Percentiles rank a stretch among this genome's conserved stretches.
Conservation (phyloP, 331 rosid genomes). For the Quercus phellos region DNA sequence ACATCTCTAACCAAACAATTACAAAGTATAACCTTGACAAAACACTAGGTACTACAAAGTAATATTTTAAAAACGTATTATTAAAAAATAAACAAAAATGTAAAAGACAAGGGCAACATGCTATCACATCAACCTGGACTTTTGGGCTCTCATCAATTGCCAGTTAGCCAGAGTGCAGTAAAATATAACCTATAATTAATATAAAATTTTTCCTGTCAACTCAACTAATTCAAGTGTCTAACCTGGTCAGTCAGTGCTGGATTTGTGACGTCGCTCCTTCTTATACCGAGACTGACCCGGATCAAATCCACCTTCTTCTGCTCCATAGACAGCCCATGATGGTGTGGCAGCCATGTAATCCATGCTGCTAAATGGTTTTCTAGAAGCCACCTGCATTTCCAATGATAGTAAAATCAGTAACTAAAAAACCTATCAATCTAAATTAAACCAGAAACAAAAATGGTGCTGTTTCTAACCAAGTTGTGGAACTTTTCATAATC, state of each 20-base stretch:
- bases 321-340: constrained; percentile 89
- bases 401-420: constrained; percentile 5
- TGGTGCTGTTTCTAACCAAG: constrained; percentile 46
- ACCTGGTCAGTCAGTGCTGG: constrained; percentile 46
- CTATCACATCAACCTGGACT: background rate
- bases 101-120: background rate
- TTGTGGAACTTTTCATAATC: constrained; percentile 90
- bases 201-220: constrained; percentile 8
- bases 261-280: constrained; percentile 87
- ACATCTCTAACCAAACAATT: background rate
- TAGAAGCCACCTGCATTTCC: constrained; percentile 80
- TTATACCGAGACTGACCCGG: constrained; percentile 69
- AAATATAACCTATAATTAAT: constrained; percentile 22
- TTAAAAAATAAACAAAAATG: background rate
- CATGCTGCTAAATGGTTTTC: constrained; percentile 62
- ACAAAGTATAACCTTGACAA: background rate
- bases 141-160: constrained; percentile 2
- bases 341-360: constrained; percentile 92
- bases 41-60: background rate
- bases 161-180: constrained; percentile 17
- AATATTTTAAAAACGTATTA: background rate
- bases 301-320: constrained; percentile 92
- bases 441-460: constrained; percentile 10
- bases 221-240: constrained; percentile 20
- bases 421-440: background rate